phyloP scores from a whole-genome alignment of 495 filamentous ascomycete species.

The Paragyromitra xinjiangensis region DNA sequence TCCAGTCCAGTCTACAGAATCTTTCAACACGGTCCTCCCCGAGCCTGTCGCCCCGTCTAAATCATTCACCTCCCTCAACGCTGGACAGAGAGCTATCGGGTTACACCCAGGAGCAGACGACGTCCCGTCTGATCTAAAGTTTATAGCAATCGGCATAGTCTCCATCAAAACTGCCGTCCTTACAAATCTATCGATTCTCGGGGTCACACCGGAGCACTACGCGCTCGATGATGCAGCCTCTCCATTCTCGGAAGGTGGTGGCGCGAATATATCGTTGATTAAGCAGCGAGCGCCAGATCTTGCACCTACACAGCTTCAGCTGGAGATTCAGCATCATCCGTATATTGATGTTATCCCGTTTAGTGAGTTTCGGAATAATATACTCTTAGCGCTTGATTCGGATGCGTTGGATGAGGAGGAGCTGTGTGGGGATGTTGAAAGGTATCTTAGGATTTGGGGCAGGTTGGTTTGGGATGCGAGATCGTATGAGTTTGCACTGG shows the following conservation, averaged over 20 bases:
- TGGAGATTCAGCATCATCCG: conserved; percentile 61
- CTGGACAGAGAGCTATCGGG: conserved; percentile 13
- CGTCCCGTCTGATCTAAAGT: neutral
- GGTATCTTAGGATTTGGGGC: conserved; percentile 53
- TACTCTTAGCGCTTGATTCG: conserved; percentile 59
- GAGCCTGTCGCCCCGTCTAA: neutral
- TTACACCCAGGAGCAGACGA: conserved; percentile 16
- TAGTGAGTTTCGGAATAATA: conserved; percentile 64
- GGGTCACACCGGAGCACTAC: conserved; percentile 28
- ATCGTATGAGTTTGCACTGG: conserved; percentile 51
- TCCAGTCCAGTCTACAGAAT: neutral
- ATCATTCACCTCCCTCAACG: neutral
- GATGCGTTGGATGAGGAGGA: conserved; percentile 61
- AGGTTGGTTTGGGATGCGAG: conserved; percentile 48
- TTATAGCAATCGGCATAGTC: conserved; percentile 14
- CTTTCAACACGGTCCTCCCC: too few relatives aligned
- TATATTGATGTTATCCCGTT: conserved; percentile 68
- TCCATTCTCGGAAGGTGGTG: conserved; percentile 20
- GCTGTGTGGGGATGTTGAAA: conserved; percentile 61
- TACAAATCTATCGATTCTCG: conserved; percentile 36
- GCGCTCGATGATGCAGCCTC: conserved; percentile 32
- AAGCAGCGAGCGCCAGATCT: conserved; percentile 60
- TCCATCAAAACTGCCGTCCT: conserved; percentile 33
- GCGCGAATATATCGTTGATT: neutral
- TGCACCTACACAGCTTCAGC: conserved; percentile 63